Conservation (phyloP, 805 yeast species). For the Priceomyces medius region DNA sequence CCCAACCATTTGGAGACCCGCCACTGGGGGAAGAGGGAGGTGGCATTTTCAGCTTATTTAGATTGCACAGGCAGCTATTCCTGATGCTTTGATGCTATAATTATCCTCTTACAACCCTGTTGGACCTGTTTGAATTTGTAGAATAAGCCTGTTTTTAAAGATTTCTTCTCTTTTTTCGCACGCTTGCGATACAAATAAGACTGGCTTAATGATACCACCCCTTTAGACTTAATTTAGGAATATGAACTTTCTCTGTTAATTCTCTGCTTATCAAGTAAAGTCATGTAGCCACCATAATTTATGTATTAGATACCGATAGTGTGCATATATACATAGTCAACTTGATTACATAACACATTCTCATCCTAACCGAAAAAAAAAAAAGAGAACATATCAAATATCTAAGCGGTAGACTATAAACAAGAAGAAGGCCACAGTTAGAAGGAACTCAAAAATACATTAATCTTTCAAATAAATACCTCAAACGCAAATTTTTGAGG, state of each 20-base stretch:
- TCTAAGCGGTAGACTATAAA: background rate
- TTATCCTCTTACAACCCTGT: too few species aligned
- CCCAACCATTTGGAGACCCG: conserved; percentile 4
- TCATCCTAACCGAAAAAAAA: conserved; percentile 6
- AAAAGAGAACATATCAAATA: conserved; percentile 3
- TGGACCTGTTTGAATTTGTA: too few species aligned
- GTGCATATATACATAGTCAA: background rate
- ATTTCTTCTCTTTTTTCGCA: too few species aligned
- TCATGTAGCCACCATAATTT: background rate
- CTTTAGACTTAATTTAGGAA: too few species aligned
- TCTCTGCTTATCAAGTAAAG: too few species aligned
- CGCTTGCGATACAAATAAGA: too few species aligned
- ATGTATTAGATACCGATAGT: background rate
- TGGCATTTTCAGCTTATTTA: conserved; percentile 6
- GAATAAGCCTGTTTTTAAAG: too few species aligned
- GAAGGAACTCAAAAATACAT: background rate
- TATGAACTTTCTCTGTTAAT: too few species aligned
- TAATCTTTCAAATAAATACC: background rate
- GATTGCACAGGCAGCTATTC: background rate
- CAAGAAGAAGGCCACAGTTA: background rate
- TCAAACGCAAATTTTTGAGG: background rate
- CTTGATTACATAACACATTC: conserved; percentile 6
- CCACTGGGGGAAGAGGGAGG: conserved; percentile 12
- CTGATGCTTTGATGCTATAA: background rate
- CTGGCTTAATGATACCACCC: too few species aligned